Conservation (phyloP, 495 filamentous ascomycete species). For the Neurospora sp. region DNA sequence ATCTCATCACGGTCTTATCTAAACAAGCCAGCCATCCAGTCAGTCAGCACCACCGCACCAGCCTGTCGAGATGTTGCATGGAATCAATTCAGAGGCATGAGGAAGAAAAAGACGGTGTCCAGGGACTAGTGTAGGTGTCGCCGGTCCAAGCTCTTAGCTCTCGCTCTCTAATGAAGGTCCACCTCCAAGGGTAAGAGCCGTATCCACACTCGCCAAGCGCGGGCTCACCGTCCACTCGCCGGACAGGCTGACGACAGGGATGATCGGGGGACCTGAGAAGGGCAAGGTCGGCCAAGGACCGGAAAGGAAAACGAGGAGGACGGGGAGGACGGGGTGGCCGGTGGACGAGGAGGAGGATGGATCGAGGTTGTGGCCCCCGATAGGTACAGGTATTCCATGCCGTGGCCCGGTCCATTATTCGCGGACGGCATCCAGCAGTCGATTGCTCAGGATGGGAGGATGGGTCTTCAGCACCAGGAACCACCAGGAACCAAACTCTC, state of each 20-base stretch:
- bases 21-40: background rate
- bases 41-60: background rate
- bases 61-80: background rate
- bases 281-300: background rate
- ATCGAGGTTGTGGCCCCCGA: background rate
- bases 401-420: background rate
- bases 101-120: background rate
- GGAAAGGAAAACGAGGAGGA: background rate
- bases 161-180: constrained; percentile 19
- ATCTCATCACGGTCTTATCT: background rate
- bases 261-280: background rate
- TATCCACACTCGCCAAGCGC: constrained; percentile 12
- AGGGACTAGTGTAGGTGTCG: background rate
- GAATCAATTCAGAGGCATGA: background rate
- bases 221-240: constrained; percentile 10
- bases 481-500: background rate
- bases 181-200: constrained; percentile 9
- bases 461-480: background rate
- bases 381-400: background rate
- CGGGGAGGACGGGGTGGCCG: background rate
- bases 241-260: background rate
- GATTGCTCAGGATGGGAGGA: background rate
- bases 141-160: background rate
- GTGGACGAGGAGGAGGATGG: background rate
- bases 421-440: background rate